Percentiles rank a stretch among this genome's conserved stretches.
phyloP scores from a whole-genome alignment of 2,329 filamentous ascomycete genomes.

The Arthrobotrys sinensis region DNA sequence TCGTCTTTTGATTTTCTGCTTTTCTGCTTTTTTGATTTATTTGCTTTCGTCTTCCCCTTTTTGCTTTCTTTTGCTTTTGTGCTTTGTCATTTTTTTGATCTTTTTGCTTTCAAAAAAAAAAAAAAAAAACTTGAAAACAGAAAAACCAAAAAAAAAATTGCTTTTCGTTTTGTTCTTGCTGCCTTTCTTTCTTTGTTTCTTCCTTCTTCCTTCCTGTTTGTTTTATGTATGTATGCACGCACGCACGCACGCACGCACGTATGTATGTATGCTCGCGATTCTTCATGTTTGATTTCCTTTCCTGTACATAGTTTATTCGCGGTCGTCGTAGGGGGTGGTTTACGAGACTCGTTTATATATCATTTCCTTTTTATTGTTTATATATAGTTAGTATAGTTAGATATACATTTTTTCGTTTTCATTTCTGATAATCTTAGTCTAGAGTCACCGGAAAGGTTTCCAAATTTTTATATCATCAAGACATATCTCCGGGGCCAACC shows the following conservation, averaged over 20 bases:
- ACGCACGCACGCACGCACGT: constrained; percentile 2
- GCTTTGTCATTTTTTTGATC: background rate
- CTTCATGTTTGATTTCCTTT: constrained; percentile 6
- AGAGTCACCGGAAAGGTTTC: no score
- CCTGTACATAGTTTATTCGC: background rate
- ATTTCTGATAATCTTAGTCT: no score
- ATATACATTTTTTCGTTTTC: background rate
- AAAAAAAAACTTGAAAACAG: no score
- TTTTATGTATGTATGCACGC: background rate
- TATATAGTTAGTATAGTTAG: background rate
- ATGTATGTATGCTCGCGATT: constrained; percentile 24
- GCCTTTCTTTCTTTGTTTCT: background rate
- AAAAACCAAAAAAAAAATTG: no score
- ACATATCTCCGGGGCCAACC: no score
- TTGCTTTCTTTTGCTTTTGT: constrained; percentile 7
- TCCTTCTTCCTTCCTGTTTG: background rate
- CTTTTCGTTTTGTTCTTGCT: background rate
- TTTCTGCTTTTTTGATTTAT: constrained; percentile 3
- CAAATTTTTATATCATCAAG: no score
- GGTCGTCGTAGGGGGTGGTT: no score
- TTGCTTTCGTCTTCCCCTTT: background rate
- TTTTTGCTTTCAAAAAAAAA: background rate
- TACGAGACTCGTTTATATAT: no score
- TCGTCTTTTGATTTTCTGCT: constrained; percentile 10
- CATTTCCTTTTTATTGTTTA: no score